Percentiles rank a stretch among this genome's conserved stretches.
These are phyloP conservation scores for Picochlorum sp. DNA, from an alignment of 139 green algal species.

Conservation along the genomic window DNA sequence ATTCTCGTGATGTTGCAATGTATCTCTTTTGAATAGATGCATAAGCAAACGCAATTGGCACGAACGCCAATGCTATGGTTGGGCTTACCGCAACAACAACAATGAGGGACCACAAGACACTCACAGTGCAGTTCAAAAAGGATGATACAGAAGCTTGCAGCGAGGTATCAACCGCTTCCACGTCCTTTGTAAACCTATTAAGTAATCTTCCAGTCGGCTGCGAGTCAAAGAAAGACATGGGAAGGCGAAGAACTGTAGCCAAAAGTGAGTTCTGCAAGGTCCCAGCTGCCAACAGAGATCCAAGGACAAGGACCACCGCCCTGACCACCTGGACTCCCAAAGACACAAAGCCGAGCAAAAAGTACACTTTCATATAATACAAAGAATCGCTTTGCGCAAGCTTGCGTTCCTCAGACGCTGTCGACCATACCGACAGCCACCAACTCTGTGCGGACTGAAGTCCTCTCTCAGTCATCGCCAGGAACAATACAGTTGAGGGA, in stretches of 20 bases:
- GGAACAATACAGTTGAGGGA: constrained; percentile 37
- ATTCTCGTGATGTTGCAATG: constrained; percentile 61
- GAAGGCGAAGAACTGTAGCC: constrained; percentile 52
- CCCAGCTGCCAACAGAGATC: constrained; percentile 31
- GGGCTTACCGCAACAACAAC: constrained; percentile 56
- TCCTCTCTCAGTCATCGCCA: constrained; percentile 29
- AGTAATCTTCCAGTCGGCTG: constrained; percentile 71
- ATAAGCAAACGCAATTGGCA: constrained; percentile 58
- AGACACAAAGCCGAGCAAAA: constrained; percentile 48
- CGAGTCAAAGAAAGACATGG: constrained; percentile 83
- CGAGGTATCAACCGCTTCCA: constrained; percentile 58
- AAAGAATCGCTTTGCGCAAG: not conserved
- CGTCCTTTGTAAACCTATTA: constrained; percentile 82
- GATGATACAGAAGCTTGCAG: constrained; percentile 40
- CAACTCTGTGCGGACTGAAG: constrained; percentile 66
- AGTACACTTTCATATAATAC: constrained; percentile 61
- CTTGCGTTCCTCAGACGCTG: constrained; percentile 13
- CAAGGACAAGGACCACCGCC: constrained; percentile 39
- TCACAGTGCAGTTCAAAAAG: constrained; percentile 41
- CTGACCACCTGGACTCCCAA: constrained; percentile 36
- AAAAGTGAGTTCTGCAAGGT: constrained; percentile 40
- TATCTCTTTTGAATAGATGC: constrained; percentile 51
- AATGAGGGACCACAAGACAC: constrained; percentile 43
- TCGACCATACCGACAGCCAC: constrained; percentile 55
- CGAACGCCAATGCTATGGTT: constrained; percentile 39